Evolutionary conservation across 805 yeast genomes (phyloP).

Genomic region (Wickerhamiella shivajii): DNA sequence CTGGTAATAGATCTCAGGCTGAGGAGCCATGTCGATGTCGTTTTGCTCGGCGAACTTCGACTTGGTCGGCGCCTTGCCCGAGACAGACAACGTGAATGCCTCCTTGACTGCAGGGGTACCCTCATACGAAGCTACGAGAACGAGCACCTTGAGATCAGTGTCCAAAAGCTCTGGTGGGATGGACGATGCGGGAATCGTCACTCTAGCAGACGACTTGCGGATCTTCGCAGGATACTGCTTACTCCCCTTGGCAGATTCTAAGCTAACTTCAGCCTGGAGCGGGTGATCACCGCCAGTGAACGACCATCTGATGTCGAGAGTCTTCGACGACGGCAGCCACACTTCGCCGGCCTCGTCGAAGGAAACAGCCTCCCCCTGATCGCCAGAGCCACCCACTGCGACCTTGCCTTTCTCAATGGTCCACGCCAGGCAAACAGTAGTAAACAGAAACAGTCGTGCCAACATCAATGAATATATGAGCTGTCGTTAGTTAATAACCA

Average conservation of each 20-base stretch:
- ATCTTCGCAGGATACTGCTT: constrained; percentile 20
- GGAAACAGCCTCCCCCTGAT: constrained; percentile 12
- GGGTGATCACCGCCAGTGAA: constrained; percentile 9
- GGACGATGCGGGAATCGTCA: constrained; percentile 20
- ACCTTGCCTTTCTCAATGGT: constrained; percentile 15
- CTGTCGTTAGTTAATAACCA: constrained; percentile 2
- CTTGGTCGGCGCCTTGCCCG: constrained; percentile 9
- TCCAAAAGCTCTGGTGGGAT: constrained; percentile 22
- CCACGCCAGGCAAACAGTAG: too few species aligned
- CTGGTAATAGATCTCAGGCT: constrained; percentile 48
- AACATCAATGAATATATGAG: too few species aligned
- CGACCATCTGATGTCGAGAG: constrained; percentile 13
- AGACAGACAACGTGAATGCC: constrained; percentile 13
- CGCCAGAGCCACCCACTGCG: constrained; percentile 15
- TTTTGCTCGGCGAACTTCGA: constrained; percentile 4
- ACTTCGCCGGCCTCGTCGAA: constrained; percentile 10
- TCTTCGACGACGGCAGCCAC: constrained; percentile 10
- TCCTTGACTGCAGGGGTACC: constrained; percentile 12
- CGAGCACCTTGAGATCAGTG: constrained; percentile 16
- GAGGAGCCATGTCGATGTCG: constrained; percentile 24
- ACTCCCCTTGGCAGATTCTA: constrained; percentile 7
- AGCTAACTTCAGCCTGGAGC: constrained; percentile 14
- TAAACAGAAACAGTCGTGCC: too few species aligned
- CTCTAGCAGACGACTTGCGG: constrained; percentile 23
- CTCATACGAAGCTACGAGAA: constrained; percentile 22